Evolutionary conservation across 345 rosid genomes (phyloP), one percentile per base, ranked within the genome.

Genomic region (Dimocarpus longan): DNA sequence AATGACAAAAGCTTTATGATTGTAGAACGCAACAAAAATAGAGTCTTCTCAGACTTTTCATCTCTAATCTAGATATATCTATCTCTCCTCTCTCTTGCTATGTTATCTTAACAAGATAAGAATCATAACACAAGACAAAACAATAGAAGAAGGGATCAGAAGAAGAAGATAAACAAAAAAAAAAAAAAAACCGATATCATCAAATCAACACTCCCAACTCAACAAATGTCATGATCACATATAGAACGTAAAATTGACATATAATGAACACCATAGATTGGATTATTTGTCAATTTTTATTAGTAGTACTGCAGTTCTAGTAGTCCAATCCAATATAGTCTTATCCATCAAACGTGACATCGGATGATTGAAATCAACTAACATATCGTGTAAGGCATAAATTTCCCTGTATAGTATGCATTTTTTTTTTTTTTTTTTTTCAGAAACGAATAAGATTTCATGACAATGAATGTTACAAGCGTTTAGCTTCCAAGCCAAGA

Each of bases 21-120:
- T 66, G 68, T 43, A 40, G 69, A 76, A 76, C 71, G 57, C 73
- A 64, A 73, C 87, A 79, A 79, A 66, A 76, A 46, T 6, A 48
- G 68, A n/a, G 46, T 65, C 64, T 40, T 44, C 71, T 70, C 24
- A 71, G 76, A 12, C 40, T 43, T 40, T 74, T 73, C 42, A n/a
- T 24, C 21, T 68, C 62, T 65, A 46, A 46, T 46, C 8, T 7
- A 7, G 8, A 46, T 11, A 46, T 46, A 4, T 46, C 52, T 5
- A 2, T 11, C 52, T 46, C 52, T 4, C 5, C 12, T 46, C 8
- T 46, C 7, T 46, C 52, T 66, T 66, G 16, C 77, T 43, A 8
- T 43, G 69, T 16, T 74, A 74, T 66, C 78, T 50, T 76, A 59
- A 37, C 66, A 48, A 74, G 81, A 78, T 42, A 74, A 28, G 76